phyloP scores from a whole-genome alignment of 179 eudicot genomes.

The Pouteria campechiana region DNA sequence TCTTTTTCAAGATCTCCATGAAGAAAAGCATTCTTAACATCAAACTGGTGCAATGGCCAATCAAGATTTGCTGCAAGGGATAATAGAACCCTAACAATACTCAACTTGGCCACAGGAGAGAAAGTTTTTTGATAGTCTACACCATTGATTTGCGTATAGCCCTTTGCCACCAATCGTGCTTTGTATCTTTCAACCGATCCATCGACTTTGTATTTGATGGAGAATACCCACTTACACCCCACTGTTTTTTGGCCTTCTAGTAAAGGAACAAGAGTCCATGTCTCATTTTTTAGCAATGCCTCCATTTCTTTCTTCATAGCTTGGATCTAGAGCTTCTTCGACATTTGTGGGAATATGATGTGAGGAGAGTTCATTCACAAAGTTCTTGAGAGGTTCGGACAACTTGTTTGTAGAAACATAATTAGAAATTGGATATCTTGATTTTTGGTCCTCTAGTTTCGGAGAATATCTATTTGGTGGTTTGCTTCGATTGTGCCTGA shows the following conservation, averaged over 20 bases:
- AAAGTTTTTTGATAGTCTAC: conserved; percentile 4
- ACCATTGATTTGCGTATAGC: conserved; percentile 2
- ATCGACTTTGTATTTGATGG: conserved; percentile 2
- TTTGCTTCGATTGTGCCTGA: background rate
- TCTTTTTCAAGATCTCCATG: no score
- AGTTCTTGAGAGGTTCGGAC: conserved; percentile 1
- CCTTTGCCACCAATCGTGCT: background rate
- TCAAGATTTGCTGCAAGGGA: conserved; percentile 2
- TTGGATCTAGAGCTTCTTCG: no score
- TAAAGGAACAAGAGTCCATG: background rate
- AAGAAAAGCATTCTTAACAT: background rate
- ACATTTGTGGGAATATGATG: no score
- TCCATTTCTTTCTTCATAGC: background rate
- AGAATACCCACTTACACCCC: conserved; percentile 4
- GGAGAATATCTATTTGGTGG: conserved; percentile 3
- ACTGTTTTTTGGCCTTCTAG: background rate
- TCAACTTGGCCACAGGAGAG: conserved; percentile 2
- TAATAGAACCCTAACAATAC: background rate
- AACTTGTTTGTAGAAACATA: background rate
- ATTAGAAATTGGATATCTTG: conserved; percentile 4
- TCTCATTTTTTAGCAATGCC: background rate
- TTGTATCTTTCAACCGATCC: no score
- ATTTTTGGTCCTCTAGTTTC: background rate
- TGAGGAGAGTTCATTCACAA: background rate
- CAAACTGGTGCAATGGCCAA: conserved; percentile 6